Percentiles rank a stretch among this genome's conserved stretches.
Conservation (phyloP, 2,329 filamentous ascomycete genomes). For the Phaeosphaeria sp. region DNA sequence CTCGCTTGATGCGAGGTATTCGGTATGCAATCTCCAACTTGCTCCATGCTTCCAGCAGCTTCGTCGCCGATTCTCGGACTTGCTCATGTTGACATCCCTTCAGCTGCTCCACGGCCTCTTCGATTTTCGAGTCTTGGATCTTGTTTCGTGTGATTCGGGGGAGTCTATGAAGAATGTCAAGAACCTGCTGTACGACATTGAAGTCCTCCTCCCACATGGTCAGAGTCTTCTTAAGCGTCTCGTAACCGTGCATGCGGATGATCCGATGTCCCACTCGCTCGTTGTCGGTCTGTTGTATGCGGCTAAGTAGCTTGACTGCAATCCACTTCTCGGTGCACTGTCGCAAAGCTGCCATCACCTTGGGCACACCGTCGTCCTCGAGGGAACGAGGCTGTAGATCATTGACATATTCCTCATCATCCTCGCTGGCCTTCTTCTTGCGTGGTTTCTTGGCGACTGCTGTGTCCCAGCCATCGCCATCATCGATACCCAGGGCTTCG, state of each 20-base stretch:
- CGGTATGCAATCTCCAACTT: slow-evolving; percentile 90
- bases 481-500: slow-evolving; percentile 94
- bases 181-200: slow-evolving; percentile 86
- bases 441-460: slow-evolving; percentile 86
- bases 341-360: slow-evolving; percentile 95
- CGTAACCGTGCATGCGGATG: slow-evolving; percentile 96
- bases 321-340: slow-evolving; percentile 99
- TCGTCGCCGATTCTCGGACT: slow-evolving; percentile 73
- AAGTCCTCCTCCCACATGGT: slow-evolving; percentile 86
- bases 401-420: slow-evolving; percentile 95
- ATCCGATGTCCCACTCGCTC: slow-evolving; percentile 87
- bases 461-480: slow-evolving; percentile 90
- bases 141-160: slow-evolving; percentile 95
- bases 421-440: slow-evolving; percentile 89
- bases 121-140: slow-evolving; percentile 95
- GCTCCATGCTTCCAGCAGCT: slow-evolving; percentile 83
- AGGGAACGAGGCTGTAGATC: slow-evolving; percentile 81
- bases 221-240: slow-evolving; percentile 87
- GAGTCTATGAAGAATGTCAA: slow-evolving; percentile 87
- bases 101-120: slow-evolving; percentile 76
- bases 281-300: slow-evolving; percentile 86
- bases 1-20: slow-evolving; percentile 88
- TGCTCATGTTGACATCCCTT: slow-evolving; percentile 73
- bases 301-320: slow-evolving; percentile 88
- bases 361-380: slow-evolving; percentile 83